Base-by-base conservation (phyloP, 1,284 basidiomycete species). In the Ustilago lituana region DNA sequence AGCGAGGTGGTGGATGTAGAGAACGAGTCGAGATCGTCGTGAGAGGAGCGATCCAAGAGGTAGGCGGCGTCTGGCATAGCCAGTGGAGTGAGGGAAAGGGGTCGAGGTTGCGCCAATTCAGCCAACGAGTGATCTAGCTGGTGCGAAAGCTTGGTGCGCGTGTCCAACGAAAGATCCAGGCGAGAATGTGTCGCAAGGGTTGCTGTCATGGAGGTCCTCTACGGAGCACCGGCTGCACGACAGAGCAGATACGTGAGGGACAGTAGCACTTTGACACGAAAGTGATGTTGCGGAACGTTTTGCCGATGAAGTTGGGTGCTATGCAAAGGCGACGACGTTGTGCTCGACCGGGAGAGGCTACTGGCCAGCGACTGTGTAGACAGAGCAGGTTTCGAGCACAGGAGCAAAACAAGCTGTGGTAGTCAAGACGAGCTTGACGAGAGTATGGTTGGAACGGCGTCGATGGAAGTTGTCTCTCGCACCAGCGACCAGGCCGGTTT, bases 61-160 rank as follows among this genome's bases (percentile, higher is more conserved):
- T 47, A 24, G 31, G 46, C 36, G 32, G 58, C 64, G 53, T 67
- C 64, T 29, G 64, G 58, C 64, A 67, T 67, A 26, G 54, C 62
- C 58, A 40, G 35, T 19, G 54, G 32, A 5, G 32, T 33, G 44
- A 14, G 17, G n/a, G 19, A 26, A 22, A 35, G 44, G 20, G 35
- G 44, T 5, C 15, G 14, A 8, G 6, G 11, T 39, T 27, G 61
- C 17, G n/a, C 15, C 40, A 19, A 22, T 6, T 54, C 50, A 39
- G 32, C 41, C 39, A 39, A 41, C 24, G 29, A 11, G 20, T 20
- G 32, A 46, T n/a, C 19, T 8, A 14, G 38, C n/a, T 27, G 41
- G 26, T 48, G n/a, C 22, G 24, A 36, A 12, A 27, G 17, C 24
- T 29, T n/a, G 50, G 14, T 31, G 51, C 7, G 29, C 10, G 51